Evolutionary conservation across 2,329 filamentous ascomycete species (phyloP), one percentile per base, ranked within the genome.

Genomic region (Penicillium brasilianum): DNA sequence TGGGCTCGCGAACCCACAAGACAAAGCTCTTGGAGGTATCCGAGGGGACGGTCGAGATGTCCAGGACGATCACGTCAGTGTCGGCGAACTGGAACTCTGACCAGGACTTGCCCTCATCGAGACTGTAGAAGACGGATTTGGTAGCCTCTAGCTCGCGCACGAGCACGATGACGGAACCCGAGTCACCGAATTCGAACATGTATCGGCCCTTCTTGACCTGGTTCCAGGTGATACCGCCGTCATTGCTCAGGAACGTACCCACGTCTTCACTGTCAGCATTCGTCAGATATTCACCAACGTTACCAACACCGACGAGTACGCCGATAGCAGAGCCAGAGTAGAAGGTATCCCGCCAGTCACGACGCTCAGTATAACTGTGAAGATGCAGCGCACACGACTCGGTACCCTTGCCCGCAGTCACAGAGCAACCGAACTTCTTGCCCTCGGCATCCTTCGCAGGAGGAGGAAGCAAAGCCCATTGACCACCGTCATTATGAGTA

Each of bases 171-270:
- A 98, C 90, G 6, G 92, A 95, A 30, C 95, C 95, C 75, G 97
- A 92, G 70, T 99, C 96, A 60, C 95, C 96, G 74, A 92, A 97
- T 72, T 96, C 92, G 92, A 93, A 99, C 71, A 90, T 90, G 83
- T 93, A 97, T 37, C 85, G 86, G 6, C 95, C 96, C 77, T 96
- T 93, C 79, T 91, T 94, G 63, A 94, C 88, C 60, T 88, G 87
- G 66, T 84, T 88, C 95, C 95, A 99, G 41, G 82, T 91, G 55
- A 98, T 84, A 58, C 96, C 96, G n/a, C 90, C 95, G 74, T 99
- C 93, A 0, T 85, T 84, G 11, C 92, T 96, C 82, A 98, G 90
- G 79, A 94, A 99, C 16, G 94, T 98, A 73, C 95, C 90, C 14
- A 90, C 90, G 34, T 94, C 87, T 56, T 90, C 90, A 34, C 93